Conservation (phyloP, 148 eudicot genomes). For the Silene conica region DNA sequence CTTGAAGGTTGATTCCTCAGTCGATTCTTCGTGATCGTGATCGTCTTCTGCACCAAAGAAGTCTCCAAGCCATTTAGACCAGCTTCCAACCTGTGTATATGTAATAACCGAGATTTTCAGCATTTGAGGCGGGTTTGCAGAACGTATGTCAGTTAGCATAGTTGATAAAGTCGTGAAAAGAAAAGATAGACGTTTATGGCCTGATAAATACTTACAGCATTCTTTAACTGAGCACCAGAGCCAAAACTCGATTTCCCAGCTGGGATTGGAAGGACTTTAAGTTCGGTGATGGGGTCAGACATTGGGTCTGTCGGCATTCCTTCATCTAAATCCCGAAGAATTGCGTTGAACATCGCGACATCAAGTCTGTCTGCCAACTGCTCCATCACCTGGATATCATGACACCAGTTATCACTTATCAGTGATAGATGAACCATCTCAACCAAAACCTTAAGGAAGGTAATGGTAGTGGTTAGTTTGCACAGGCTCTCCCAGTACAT, state of each 20-base stretch:
- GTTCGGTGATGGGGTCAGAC: slow-evolving; percentile 80
- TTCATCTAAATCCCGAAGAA: slow-evolving; percentile 80
- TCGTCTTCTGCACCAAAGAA: slow-evolving; percentile 69
- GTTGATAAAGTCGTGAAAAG: background rate
- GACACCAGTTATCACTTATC: too few relatives aligned
- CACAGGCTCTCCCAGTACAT: too few relatives aligned
- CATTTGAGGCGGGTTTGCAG: too few relatives aligned
- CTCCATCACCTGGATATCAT: slow-evolving; percentile 66
- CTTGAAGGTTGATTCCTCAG: slow-evolving; percentile 39
- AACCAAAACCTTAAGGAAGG: too few relatives aligned
- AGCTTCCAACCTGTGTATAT: slow-evolving; percentile 63
- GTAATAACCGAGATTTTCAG: background rate
- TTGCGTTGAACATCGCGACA: slow-evolving; percentile 94
- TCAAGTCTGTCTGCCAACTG: slow-evolving; percentile 82
- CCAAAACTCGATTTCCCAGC: slow-evolving; percentile 92
- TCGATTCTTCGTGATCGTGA: slow-evolving; percentile 33
- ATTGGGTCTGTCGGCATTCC: slow-evolving; percentile 90
- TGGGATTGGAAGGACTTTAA: slow-evolving; percentile 79
- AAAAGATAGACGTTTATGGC: too few relatives aligned
- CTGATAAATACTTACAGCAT: slow-evolving; percentile 40
- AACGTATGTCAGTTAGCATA: slow-evolving; percentile 1
- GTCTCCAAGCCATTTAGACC: slow-evolving; percentile 90
- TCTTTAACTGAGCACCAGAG: slow-evolving; percentile 89
- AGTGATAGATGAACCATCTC: too few relatives aligned
- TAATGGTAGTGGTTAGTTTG: too few relatives aligned